Percentiles rank a stretch among this genome's conserved stretches.
phyloP scores from a whole-genome alignment of 768 basidiomycete genomes.

The Mycena olivaceomarginata region DNA sequence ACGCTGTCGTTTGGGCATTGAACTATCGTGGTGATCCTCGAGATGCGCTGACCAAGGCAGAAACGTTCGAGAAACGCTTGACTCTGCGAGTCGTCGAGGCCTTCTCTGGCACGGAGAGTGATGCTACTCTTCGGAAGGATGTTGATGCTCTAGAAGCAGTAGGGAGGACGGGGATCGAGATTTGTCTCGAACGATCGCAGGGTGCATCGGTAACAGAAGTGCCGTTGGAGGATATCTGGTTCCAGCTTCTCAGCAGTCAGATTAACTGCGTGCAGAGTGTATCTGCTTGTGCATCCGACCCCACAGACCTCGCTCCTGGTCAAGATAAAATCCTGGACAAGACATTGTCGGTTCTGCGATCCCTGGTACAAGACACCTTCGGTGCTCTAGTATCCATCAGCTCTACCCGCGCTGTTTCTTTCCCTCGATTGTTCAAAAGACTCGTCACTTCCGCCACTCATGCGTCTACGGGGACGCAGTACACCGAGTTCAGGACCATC shows the following conservation, averaged over 20 bases:
- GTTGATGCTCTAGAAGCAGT: constrained; percentile 75
- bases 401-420: constrained; percentile 87
- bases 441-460: constrained; percentile 84
- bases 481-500: constrained; percentile 94
- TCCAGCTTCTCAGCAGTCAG: constrained; percentile 87
- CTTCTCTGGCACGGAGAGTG: constrained; percentile 50
- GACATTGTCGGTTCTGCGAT: constrained; percentile 74
- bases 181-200: constrained; percentile 84
- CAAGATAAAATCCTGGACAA: constrained; percentile 44
- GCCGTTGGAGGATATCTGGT: constrained; percentile 92
- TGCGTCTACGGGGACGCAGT: constrained; percentile 77
- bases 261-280: constrained; percentile 86
- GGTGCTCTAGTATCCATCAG: constrained; percentile 89
- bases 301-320: constrained; percentile 40
- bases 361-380: constrained; percentile 91
- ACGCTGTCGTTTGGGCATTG: constrained; percentile 90
- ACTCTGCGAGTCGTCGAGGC: constrained; percentile 64
- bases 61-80: constrained; percentile 72
- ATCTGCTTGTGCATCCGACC: constrained; percentile 63
- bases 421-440: constrained; percentile 94
- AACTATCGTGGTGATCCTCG: constrained; percentile 78
- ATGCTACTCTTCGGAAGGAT: constrained; percentile 54
- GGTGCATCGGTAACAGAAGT: constrained; percentile 60
- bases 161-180: constrained; percentile 74
- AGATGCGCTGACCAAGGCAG: constrained; percentile 81